Conservation (phyloP, 2,329 filamentous ascomycete genomes). For the Ophiostoma ulmi region DNA sequence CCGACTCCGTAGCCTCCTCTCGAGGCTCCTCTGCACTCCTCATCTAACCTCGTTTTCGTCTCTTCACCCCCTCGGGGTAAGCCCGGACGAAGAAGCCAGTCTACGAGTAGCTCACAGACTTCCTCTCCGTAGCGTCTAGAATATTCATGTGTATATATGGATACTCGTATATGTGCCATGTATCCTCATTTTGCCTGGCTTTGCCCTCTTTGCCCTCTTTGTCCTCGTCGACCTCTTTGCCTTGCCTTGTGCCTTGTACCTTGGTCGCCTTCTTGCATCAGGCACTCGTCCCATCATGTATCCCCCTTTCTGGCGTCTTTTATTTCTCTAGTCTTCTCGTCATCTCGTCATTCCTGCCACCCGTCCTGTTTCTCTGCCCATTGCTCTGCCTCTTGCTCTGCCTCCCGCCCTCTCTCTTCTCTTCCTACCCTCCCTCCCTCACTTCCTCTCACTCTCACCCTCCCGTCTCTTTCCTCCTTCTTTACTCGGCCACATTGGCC, state of each 20-base stretch:
- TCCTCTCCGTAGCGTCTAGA: too few relatives aligned
- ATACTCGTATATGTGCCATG: too few relatives aligned
- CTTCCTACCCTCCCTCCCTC: not conserved
- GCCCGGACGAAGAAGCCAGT: not conserved
- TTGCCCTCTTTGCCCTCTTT: too few relatives aligned
- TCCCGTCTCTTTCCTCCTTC: not conserved
- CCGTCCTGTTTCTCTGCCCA: not conserved
- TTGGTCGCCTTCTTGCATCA: constrained; percentile 1
- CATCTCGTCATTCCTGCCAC: not conserved
- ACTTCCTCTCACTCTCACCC: not conserved
- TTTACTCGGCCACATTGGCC: not conserved
- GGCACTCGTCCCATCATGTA: not conserved
- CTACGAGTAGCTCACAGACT: not conserved
- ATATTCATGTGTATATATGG: too few relatives aligned
- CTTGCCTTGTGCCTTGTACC: not conserved
- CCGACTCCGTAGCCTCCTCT: not conserved
- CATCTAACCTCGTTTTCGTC: constrained; percentile 4
- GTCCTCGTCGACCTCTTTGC: not conserved
- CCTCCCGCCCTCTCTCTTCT: not conserved
- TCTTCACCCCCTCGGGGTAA: not conserved
- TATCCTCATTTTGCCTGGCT: too few relatives aligned
- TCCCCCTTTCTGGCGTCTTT: not conserved
- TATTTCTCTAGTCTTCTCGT: not conserved
- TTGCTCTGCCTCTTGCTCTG: not conserved
- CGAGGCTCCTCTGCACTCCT: not conserved